Evolutionary conservation across 164 flowering plant genomes (phyloP).

Genomic region (Litsea cubeba): DNA sequence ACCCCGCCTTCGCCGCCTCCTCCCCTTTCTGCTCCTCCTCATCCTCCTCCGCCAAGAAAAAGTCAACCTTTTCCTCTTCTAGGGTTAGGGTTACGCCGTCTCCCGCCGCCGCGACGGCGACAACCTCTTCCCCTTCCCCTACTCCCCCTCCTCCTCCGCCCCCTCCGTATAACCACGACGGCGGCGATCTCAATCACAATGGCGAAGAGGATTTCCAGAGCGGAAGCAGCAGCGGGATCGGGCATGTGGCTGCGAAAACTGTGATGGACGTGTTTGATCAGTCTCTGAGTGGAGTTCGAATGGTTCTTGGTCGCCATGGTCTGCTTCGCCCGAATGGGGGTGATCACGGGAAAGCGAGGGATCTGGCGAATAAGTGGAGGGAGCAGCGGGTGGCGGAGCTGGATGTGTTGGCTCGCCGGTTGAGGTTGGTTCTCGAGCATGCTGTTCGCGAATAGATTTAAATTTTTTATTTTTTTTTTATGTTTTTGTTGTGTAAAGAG

Average conservation of each 20-base stretch:
- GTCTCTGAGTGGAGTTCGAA: conserved; percentile 17
- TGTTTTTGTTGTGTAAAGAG: background rate
- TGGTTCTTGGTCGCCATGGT: conserved; percentile 12
- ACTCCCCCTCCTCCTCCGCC: background rate
- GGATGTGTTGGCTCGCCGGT: conserved; percentile 42
- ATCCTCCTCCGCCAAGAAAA: background rate
- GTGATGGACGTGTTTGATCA: conserved; percentile 24
- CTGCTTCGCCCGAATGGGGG: conserved; percentile 9
- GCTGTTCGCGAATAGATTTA: conserved; percentile 8
- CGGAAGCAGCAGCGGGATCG: conserved; percentile 9
- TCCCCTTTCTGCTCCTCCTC: conserved; percentile 31
- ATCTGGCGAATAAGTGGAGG: conserved; percentile 38
- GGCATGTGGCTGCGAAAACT: conserved; percentile 11
- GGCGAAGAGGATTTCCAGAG: background rate
- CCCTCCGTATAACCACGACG: background rate
- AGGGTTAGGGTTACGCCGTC: conserved; percentile 25
- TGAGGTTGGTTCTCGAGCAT: conserved; percentile 57
- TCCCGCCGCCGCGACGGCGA: background rate
- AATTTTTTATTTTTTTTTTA: too few relatives aligned
- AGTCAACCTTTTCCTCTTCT: background rate
- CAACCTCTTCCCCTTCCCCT: background rate
- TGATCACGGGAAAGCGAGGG: conserved; percentile 11
- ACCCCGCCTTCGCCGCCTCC: conserved; percentile 25
- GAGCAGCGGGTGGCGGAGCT: conserved; percentile 45
- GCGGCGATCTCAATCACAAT: background rate